Evolutionary conservation across 2,329 filamentous ascomycete species (phyloP).

Genomic region (Talaromyces sp.): DNA sequence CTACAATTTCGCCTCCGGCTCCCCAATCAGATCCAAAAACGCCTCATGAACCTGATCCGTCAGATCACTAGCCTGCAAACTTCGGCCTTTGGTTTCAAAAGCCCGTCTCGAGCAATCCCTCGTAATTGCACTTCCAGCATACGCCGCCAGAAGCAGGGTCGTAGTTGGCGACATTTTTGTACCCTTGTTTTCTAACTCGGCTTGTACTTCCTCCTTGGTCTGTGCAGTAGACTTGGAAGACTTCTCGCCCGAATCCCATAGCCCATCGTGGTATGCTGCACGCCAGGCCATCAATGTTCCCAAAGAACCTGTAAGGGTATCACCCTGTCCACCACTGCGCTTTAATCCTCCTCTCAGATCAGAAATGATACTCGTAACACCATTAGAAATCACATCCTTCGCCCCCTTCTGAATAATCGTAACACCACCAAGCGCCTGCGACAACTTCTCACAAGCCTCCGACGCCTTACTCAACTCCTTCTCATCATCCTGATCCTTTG

Average conservation of each 20-base stretch:
- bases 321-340: slow-evolving; percentile 89
- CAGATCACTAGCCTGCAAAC: slow-evolving; percentile 87
- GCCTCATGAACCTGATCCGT: slow-evolving; percentile 84
- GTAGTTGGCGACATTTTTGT: slow-evolving; percentile 59
- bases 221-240: slow-evolving; percentile 31
- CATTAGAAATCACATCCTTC: slow-evolving; percentile 80
- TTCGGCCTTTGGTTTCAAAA: slow-evolving; percentile 80
- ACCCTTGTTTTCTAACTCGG: slow-evolving; percentile 45
- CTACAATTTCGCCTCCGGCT: slow-evolving; percentile 52
- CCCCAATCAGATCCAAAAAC: slow-evolving; percentile 77
- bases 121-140: slow-evolving; percentile 82
- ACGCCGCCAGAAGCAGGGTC: slow-evolving; percentile 73
- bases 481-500: slow-evolving; percentile 42
- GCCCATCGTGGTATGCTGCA: slow-evolving; percentile 75
- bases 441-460: slow-evolving; percentile 66
- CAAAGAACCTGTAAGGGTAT: slow-evolving; percentile 86
- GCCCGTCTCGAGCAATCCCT: slow-evolving; percentile 86
- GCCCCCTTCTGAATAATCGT: slow-evolving; percentile 87
- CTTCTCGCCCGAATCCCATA: slow-evolving; percentile 63
- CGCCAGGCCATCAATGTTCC: slow-evolving; percentile 88
- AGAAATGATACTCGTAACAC: slow-evolving; percentile 69
- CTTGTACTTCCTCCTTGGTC: slow-evolving; percentile 42
- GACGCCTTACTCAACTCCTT: slow-evolving; percentile 48
- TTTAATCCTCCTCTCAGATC: slow-evolving; percentile 82
- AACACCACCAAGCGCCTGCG: slow-evolving; percentile 77